Percentiles rank a stretch among this genome's conserved stretches.
Evolutionary conservation across 768 basidiomycete genomes (phyloP).

Genomic region (Mycena belliarum): DNA sequence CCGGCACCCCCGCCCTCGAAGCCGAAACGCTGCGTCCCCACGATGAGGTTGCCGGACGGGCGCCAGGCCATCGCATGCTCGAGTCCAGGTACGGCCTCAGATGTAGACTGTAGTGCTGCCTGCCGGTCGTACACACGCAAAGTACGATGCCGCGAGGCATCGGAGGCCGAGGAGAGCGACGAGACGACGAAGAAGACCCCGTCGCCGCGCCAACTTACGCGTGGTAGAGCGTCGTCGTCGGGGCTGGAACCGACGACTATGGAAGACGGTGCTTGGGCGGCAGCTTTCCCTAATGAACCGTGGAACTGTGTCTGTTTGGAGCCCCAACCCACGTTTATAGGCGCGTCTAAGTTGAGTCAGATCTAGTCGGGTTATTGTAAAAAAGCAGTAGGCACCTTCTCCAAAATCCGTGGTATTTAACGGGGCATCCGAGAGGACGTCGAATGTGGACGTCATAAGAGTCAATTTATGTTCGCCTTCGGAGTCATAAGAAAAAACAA

Average conservation of each 20-base stretch:
- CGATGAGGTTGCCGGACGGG: constrained; percentile 86
- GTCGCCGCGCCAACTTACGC: constrained; percentile 94
- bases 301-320: constrained; percentile 97
- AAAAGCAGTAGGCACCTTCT: constrained; percentile 53
- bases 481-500: not conserved
- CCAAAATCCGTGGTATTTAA: constrained; percentile 80
- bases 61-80: constrained; percentile 84
- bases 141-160: constrained; percentile 46
- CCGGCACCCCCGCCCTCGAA: constrained; percentile 69
- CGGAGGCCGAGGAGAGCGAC: constrained; percentile 52
- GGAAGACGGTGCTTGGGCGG: constrained; percentile 56
- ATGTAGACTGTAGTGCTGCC: constrained; percentile 77
- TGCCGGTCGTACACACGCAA: constrained; percentile 78
- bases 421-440: constrained; percentile 78
- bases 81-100: constrained; percentile 79
- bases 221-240: constrained; percentile 69
- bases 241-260: constrained; percentile 53
- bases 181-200: constrained; percentile 87
- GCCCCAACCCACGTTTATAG: constrained; percentile 98
- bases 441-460: constrained; percentile 87
- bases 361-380: not conserved
- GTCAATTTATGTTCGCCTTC: constrained; percentile 78
- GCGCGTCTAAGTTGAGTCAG: constrained; percentile 58
- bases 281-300: constrained; percentile 88
- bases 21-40: constrained; percentile 79